These are phyloP conservation scores for Colletotrichum godetiae DNA, from an alignment of 2,329 filamentous ascomycete genomes.

Conservation along the genomic window DNA sequence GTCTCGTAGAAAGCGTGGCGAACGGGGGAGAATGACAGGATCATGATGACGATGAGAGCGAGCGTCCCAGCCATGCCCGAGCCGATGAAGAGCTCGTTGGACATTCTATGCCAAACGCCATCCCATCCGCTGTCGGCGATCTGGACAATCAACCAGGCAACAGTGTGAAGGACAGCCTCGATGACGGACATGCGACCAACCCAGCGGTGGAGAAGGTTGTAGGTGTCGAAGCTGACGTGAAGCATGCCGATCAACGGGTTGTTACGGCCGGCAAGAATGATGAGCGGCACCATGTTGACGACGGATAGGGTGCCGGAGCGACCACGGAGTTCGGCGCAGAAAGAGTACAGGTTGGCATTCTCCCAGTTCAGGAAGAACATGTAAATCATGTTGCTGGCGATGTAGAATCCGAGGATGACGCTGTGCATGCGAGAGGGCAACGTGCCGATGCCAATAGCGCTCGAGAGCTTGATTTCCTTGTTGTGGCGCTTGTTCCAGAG, in stretches of 20 bases:
- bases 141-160: constrained; percentile 80
- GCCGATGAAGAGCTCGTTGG: constrained; percentile 71
- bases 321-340: constrained; percentile 86
- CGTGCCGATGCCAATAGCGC: constrained; percentile 69
- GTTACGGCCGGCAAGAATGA: constrained; percentile 91
- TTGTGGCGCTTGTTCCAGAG: constrained; percentile 75
- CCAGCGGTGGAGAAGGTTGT: constrained; percentile 82
- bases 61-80: constrained; percentile 72
- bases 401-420: constrained; percentile 66
- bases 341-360: constrained; percentile 67
- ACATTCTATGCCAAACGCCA: constrained; percentile 65
- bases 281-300: constrained; percentile 91
- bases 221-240: constrained; percentile 93
- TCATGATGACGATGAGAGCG: constrained; percentile 72
- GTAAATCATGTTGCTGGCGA: constrained; percentile 71
- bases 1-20: constrained; percentile 98
- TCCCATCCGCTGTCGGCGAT: constrained; percentile 72
- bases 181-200: constrained; percentile 79
- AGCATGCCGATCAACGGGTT: constrained; percentile 88
- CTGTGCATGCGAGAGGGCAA: constrained; percentile 73
- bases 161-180: constrained; percentile 75
- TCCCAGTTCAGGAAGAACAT: constrained; percentile 71
- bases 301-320: constrained; percentile 84
- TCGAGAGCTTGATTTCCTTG: constrained; percentile 72
- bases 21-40: constrained; percentile 81